phyloP scores from a whole-genome alignment of 148 eudicot species.

The Oxyria digyna region DNA sequence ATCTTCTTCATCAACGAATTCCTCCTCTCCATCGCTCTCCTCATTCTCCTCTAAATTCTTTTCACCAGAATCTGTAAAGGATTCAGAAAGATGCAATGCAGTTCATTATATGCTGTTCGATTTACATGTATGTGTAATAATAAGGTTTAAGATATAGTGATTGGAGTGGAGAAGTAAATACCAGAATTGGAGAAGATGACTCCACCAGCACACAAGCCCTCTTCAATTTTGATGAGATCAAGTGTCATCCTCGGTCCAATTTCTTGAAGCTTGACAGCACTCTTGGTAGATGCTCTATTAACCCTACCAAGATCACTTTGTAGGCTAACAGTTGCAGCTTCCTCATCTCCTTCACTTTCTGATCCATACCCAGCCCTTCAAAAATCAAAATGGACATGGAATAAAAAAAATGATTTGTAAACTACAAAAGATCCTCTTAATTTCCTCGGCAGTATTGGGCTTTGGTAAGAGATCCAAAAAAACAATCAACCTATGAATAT shows the following conservation, averaged over 20 bases:
- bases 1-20: not conserved
- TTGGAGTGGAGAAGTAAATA: not conserved
- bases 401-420: too few relatives aligned
- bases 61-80: too few relatives aligned
- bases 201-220: conserved; percentile 83
- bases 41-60: not conserved
- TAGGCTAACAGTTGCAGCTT: conserved; percentile 82
- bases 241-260: conserved; percentile 96
- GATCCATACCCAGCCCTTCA: conserved; percentile 98
- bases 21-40: conserved; percentile 4
- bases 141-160: not conserved
- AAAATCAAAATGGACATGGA: conserved; percentile 8
- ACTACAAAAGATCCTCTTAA: too few relatives aligned
- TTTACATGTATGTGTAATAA: too few relatives aligned
- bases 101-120: not conserved
- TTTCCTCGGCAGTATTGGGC: too few relatives aligned
- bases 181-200: conserved; percentile 32
- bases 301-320: conserved; percentile 70
- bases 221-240: conserved; percentile 70
- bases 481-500: not conserved
- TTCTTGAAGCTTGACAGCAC: conserved; percentile 98
- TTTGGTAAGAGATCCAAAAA: not conserved
- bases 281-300: conserved; percentile 69
- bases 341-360: conserved; percentile 93
- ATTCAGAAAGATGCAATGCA: not conserved